Evolutionary conservation across 208 protist genomes (phyloP).

Genomic region (Porcisia hertigi): DNA sequence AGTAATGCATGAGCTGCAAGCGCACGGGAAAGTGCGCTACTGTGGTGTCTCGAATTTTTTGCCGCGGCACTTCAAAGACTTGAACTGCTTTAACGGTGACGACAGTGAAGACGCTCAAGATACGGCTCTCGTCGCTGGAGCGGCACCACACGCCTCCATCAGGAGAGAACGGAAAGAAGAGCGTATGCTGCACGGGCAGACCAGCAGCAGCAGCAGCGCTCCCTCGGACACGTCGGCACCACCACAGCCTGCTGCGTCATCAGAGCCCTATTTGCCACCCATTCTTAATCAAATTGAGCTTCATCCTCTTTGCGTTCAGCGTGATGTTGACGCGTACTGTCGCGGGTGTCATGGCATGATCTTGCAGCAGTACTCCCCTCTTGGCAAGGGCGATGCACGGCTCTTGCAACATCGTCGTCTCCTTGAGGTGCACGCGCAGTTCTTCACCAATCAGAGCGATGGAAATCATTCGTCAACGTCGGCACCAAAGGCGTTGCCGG

Average conservation of each 20-base stretch:
- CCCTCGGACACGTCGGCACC: not conserved
- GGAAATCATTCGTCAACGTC: not conserved
- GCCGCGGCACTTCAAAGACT: slow-evolving; percentile 61
- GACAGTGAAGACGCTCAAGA: not conserved
- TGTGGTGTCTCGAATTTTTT: slow-evolving; percentile 88
- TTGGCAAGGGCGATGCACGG: slow-evolving; percentile 50
- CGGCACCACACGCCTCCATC: not conserved
- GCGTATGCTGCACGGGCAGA: not conserved
- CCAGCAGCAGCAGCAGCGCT: not conserved
- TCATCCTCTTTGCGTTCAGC: slow-evolving; percentile 81
- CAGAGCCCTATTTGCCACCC: slow-evolving; percentile 13
- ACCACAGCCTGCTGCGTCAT: not conserved
- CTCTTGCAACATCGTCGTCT: slow-evolving; percentile 60
- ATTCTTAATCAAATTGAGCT: slow-evolving; percentile 87
- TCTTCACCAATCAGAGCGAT: slow-evolving; percentile 28
- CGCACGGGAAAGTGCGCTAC: slow-evolving; percentile 47
- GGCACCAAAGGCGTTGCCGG: not conserved
- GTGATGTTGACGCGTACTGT: slow-evolving; percentile 60
- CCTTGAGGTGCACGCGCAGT: slow-evolving; percentile 31
- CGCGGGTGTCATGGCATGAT: slow-evolving; percentile 44
- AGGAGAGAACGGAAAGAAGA: not conserved
- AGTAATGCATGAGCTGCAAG: slow-evolving; percentile 59
- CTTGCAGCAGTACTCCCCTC: slow-evolving; percentile 85
- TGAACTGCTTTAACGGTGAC: slow-evolving; percentile 25
- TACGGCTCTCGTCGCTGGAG: not conserved